Conservation (phyloP, 108 stramenopile genomes). For the Fragilaria radians region DNA sequence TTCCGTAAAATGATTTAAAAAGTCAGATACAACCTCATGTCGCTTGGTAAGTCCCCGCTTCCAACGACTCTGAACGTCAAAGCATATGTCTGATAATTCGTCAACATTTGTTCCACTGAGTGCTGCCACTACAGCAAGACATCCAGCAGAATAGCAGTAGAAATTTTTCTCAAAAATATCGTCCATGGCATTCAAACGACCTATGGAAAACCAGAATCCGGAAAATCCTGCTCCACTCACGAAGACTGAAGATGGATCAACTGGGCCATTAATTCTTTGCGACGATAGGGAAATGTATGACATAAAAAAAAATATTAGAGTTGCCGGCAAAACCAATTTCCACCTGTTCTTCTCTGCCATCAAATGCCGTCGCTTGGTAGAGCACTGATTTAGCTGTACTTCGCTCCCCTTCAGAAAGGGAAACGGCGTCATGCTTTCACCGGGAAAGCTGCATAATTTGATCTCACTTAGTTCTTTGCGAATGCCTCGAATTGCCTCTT, state of each 20-base stretch:
- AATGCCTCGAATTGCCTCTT: no score
- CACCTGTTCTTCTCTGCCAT: no score
- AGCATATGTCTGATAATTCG: conserved; percentile 29
- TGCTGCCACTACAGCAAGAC: conserved; percentile 49
- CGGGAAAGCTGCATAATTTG: no score
- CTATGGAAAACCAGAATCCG: conserved; percentile 70
- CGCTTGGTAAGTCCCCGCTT: conserved; percentile 35
- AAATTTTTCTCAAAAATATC: conserved; percentile 10
- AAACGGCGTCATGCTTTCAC: no score
- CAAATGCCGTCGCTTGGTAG: no score
- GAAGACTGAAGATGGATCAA: conserved; percentile 27
- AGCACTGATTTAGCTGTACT: no score
- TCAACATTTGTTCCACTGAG: conserved; percentile 18
- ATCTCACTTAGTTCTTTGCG: no score
- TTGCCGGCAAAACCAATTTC: no score
- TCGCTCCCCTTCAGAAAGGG: no score
- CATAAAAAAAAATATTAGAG: no score
- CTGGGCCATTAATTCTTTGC: no score
- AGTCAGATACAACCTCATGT: conserved; percentile 43
- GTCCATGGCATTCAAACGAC: conserved; percentile 26
- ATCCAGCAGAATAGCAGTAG: conserved; percentile 69
- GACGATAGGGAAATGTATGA: no score
- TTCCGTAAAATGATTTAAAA: conserved; percentile 43
- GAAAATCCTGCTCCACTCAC: conserved; percentile 69
- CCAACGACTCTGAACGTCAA: conserved; percentile 35